Percentiles rank a stretch among this genome's conserved stretches.
phyloP scores from a whole-genome alignment of 805 yeast species.

The Zygosaccharomyces lentus region DNA sequence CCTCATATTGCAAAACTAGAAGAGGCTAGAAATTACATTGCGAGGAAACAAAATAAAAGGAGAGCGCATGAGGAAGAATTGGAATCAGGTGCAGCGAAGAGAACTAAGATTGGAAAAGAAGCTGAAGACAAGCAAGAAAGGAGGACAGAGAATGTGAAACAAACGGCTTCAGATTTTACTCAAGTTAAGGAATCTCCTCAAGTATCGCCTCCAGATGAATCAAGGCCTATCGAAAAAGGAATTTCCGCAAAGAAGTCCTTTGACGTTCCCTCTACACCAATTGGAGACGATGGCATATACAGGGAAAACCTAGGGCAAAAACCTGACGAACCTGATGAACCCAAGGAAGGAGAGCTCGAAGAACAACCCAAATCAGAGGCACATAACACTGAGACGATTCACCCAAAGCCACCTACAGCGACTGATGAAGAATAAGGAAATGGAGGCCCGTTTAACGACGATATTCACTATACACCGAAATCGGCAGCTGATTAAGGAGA shows the following conservation, averaged over 20 bases:
- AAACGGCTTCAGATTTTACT: neutral
- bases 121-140: neutral
- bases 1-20: conserved; percentile 21
- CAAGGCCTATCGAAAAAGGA: neutral
- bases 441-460: neutral
- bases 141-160: neutral
- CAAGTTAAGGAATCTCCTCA: neutral
- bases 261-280: neutral
- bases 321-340: neutral
- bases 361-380: neutral
- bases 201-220: neutral
- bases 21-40: conserved; percentile 21
- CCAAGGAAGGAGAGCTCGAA: neutral
- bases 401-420: neutral
- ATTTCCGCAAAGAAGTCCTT: neutral
- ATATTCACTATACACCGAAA: neutral
- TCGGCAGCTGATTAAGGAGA: neutral
- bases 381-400: neutral
- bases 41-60: conserved; percentile 14
- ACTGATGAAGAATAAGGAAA: neutral
- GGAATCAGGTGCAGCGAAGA: conserved; percentile 9
- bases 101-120: conserved; percentile 4
- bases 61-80: conserved; percentile 17
- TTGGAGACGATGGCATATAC: neutral
- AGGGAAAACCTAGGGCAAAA: neutral